Base-by-base conservation (phyloP, 192 early-diverging fungal genomes). In the Mortierella antarctica region DNA sequence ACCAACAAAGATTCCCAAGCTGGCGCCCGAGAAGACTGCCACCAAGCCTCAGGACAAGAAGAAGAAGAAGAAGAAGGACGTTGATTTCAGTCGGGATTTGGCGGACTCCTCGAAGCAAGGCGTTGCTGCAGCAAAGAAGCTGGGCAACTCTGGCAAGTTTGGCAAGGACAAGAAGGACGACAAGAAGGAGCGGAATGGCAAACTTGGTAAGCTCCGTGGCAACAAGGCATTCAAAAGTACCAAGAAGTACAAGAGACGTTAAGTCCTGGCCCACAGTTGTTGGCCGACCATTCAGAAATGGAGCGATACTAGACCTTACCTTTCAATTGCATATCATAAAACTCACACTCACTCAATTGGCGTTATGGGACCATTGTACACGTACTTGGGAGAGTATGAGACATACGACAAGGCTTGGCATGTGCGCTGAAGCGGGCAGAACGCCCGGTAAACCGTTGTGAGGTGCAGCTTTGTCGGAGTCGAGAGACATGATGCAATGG, bases 51-150 rank as follows among this genome's bases (percentile, higher is more conserved):
- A 83, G 60, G 65, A 67, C 20, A 82, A 82, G 65, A 84, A 77
- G 57, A 75, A 73, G 56, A 83, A 81, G 69, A 78, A 70, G 67
- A 68, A 67, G 50, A 73, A 83, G 60, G 71, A 73, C 61, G 71
- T 85, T 39, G 79, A 83, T 46, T 87, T 87, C 47, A 73, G 71
- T 15, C 51, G 76, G 45, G 86, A 87, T 73, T 54, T 87, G 20
- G 82, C 84, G 4, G 85, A 82, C 65, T 56, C 48, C 7, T 73
- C 78, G 41, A 87, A 86, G 50, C 74, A 73, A 48, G 74, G 78
- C 2, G 73, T 79, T 17, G 84, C 70, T 14, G 52, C 82, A n/a
- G 82, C 74, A 65, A 78, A 83, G 65, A 81, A 82, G 58, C n/a
- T 70, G 42, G 69, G 83, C 48, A 63, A 57, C 9, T 67, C 67